Evolutionary conservation across 164 flowering plant genomes (phyloP).

Genomic region (Amborella trichopoda): DNA sequence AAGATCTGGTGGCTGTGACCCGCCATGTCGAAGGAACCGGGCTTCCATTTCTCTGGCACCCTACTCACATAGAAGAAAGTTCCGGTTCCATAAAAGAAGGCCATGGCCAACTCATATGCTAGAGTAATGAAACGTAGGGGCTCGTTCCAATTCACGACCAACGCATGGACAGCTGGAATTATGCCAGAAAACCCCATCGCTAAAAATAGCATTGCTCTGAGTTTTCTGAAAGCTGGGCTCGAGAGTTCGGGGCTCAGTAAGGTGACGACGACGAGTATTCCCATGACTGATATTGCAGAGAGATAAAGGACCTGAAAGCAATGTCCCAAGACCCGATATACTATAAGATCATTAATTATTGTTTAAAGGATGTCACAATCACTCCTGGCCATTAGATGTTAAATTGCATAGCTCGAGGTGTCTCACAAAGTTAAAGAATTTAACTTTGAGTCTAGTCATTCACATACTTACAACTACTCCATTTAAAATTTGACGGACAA

Average conservation of each 20-base stretch:
- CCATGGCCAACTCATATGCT: constrained; percentile 65
- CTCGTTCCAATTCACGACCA: constrained; percentile 49
- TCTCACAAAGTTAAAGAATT: no score
- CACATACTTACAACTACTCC: no score
- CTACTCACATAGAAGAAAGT: constrained; percentile 55
- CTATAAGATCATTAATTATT: no score
- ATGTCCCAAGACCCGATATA: no score
- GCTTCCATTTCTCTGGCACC: constrained; percentile 75
- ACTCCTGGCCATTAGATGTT: no score
- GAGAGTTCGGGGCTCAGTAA: constrained; percentile 54
- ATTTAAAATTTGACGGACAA: no score
- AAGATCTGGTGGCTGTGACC: constrained; percentile 95
- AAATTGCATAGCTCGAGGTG: no score
- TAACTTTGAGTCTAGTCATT: no score
- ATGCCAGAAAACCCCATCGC: constrained; percentile 78
- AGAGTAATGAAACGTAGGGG: constrained; percentile 37
- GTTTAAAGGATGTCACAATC: no score
- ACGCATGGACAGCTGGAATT: constrained; percentile 62
- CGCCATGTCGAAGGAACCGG: constrained; percentile 76
- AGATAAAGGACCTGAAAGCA: constrained; percentile 83
- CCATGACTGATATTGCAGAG: constrained; percentile 48
- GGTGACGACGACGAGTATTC: constrained; percentile 45
- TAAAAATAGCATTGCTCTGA: constrained; percentile 57
- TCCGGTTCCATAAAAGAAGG: constrained; percentile 48
- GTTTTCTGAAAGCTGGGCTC: constrained; percentile 28